Base-by-base conservation (phyloP, 2,329 filamentous ascomycete species). In the Trichoderma lentiforme region DNA sequence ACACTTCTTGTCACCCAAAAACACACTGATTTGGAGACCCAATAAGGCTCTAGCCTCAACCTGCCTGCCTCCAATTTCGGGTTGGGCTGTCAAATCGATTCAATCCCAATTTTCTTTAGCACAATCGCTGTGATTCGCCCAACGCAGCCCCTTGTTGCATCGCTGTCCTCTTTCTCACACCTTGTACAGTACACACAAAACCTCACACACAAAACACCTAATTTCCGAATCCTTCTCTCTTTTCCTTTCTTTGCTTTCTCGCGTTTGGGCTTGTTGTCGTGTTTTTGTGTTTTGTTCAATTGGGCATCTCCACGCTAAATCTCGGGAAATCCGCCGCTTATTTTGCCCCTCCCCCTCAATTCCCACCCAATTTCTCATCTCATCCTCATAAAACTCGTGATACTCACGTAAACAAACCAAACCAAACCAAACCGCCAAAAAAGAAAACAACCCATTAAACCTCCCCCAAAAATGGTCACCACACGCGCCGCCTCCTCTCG, bases 401-500 rank as follows among this genome's bases (percentile, higher is more conserved):
- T 60, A 36, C 28, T 5, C 47, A 51, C 63, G 21, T 51, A 51
- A 51, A 51, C 63, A 47, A 36, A 58, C 18, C n/a, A 11, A 26
- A 24, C 30, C 30, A 11, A n/a, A 32, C 30, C 30, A 57, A 34
- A 18, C 51, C 64, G 32, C 64, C 51, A 6, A 2, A 18, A 67
- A 28, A 6, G 24, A 39, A 56, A 58, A n/a, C 62, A 9, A 24
- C 47, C 21, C 34, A 36, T 36, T 36, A 36, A 57, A 26, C 11
- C 32, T n/a, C 39, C 15, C 63, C 26, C 26, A 39, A 70, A 57
- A 61, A 83, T 83, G 81, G 82, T 83, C 73, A 82, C 74, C 72
- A 83, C 82, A 8, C 79, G 82, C 74, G 75, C 81, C 11, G 79
- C 80, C 60, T 79, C 80, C 61, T 78, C 78, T 34, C 80, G 79